Conservation (phyloP, 345 rosid species). For the Alliaria petiolata region DNA sequence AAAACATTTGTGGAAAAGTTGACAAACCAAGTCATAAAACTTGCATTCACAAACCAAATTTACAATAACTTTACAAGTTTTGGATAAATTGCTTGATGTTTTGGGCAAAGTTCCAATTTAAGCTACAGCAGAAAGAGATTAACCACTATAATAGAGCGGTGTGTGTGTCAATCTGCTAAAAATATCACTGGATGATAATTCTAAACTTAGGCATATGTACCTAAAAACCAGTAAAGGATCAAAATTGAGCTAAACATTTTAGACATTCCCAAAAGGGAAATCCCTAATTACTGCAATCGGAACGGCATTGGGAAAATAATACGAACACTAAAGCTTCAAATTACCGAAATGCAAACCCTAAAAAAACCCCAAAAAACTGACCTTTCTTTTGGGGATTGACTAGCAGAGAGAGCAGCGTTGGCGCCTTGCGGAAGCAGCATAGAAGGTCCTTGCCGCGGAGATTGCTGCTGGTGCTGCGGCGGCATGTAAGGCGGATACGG, state of each 20-base stretch:
- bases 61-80: neutral
- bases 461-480: conserved; percentile 29
- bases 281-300: conserved; percentile 5
- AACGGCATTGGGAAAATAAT: neutral
- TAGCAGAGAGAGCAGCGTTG: conserved; percentile 19
- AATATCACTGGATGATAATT: neutral
- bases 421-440: conserved; percentile 14
- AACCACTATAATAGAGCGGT: neutral
- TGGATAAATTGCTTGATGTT: neutral
- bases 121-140: neutral
- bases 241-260: conserved; percentile 12
- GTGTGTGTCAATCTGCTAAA: neutral
- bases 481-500: conserved; percentile 35
- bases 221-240: conserved; percentile 3
- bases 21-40: conserved; percentile 10
- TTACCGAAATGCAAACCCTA: neutral
- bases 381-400: conserved; percentile 66
- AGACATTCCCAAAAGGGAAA: conserved; percentile 11
- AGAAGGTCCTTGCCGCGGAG: conserved; percentile 27
- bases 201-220: neutral
- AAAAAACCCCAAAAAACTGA: conserved; percentile 11
- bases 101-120: neutral
- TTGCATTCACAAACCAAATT: neutral
- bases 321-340: neutral
- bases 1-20: neutral